Evolutionary conservation across 179 eudicot genomes (phyloP), one percentile per base, ranked within the genome.

Genomic region (Vitellaria paradoxa): DNA sequence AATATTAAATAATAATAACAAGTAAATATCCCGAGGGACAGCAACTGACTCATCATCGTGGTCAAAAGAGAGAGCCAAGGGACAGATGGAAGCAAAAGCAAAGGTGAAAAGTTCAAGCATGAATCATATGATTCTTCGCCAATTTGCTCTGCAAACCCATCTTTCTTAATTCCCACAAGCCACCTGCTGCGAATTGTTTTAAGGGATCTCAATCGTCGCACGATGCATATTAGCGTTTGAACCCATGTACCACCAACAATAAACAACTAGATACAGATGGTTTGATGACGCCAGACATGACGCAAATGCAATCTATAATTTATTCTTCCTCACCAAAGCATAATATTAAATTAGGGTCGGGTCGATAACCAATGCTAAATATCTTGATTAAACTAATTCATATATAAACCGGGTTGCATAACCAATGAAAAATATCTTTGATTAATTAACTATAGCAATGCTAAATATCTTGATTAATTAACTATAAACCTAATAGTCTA

Each of bases 271-370:
- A 50, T 4, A 1, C 53, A 50, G 0, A 23, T 26, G 40, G 37
- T 30, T 23, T 5, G 63, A 70, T 85, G 87, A 82, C 76, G 83
- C 7, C 77, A 46, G 18, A 14, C 77, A 78, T 85, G 87, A 85
- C 46, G 85, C 24, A 76, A 65, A 10, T 71, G 8, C 66, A 26
- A 26, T 46, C 30, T 14, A 45, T 79, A 55, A 46, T 47, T 67
- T 42, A 66, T 23, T 73, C 50, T 23, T 9, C 55, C 37, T 45
- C 69, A 77, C 67, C 56, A 2, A 46, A 47, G 47, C 11, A 53
- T n/a, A 11, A 18, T 68, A 45, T 67, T 7, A 68, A n/a, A 68
- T 3, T 67, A 18, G 70, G 45, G 15, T 30, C 37, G 37, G 37
- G 37, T 46, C 20, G 10, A 66, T 66, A 66, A 73, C 10, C 65